phyloP scores from a whole-genome alignment of 176 grass and related monocot genomes.

The Zoysia pacifica region DNA sequence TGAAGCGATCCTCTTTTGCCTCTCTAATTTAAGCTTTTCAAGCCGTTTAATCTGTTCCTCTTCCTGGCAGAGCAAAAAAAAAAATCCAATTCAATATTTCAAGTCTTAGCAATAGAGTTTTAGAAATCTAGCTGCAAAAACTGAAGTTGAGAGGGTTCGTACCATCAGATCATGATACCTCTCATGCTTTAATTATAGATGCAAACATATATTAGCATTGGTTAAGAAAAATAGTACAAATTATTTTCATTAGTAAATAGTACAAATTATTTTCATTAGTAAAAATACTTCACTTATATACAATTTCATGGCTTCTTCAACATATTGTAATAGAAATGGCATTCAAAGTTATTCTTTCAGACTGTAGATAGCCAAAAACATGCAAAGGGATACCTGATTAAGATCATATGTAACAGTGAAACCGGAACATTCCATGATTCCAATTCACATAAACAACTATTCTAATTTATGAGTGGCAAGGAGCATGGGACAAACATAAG shows the following conservation, averaged over 20 bases:
- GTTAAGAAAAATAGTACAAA: background rate
- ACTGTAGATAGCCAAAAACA: background rate
- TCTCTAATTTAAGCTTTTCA: constrained; percentile 84
- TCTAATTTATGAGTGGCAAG: background rate
- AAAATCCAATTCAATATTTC: background rate
- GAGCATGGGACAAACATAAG: background rate
- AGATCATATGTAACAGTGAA: background rate
- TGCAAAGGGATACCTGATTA: background rate
- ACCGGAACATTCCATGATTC: background rate
- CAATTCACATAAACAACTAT: background rate
- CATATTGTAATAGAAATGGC: background rate
- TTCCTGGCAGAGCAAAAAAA: constrained; percentile 54
- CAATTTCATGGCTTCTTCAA: background rate
- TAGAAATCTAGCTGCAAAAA: background rate
- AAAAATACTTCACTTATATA: background rate
- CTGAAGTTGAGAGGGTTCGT: background rate
- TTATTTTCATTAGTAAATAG: background rate
- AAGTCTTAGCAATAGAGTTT: constrained; percentile 18
- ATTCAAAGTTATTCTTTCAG: background rate
- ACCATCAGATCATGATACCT: background rate
- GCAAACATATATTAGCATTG: background rate
- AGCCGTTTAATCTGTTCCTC: constrained; percentile 84
- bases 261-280: background rate
- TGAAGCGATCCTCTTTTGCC: constrained; percentile 92
- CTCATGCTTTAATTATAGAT: background rate